Evolutionary conservation across 2,329 filamentous ascomycete genomes (phyloP).

Genomic region (Colletotrichum sp.): DNA sequence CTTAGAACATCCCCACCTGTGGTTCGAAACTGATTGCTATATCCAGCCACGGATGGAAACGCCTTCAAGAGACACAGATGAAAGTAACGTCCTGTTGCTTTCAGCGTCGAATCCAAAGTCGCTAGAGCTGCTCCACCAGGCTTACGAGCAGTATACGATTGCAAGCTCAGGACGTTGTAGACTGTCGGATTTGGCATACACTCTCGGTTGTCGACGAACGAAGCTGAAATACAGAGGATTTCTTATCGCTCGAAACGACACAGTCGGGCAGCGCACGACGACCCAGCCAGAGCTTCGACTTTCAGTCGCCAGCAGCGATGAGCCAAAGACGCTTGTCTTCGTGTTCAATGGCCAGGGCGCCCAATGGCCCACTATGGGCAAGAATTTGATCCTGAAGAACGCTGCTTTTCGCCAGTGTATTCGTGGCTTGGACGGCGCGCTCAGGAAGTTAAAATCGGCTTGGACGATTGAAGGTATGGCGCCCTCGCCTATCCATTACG

Average conservation of each 20-base stretch:
- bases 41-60: background rate
- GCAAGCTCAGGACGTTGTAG: background rate
- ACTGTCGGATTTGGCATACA: slow-evolving; percentile 31
- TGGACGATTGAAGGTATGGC: background rate
- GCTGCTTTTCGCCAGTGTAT: slow-evolving; percentile 9
- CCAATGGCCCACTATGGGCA: slow-evolving; percentile 20
- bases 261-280: background rate
- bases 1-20: background rate
- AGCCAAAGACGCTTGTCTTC: slow-evolving; percentile 28
- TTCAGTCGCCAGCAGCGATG: background rate
- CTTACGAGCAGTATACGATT: slow-evolving; percentile 24
- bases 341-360: slow-evolving; percentile 23
- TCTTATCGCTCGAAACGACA: slow-evolving; percentile 12
- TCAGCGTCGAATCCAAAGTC: slow-evolving; percentile 26
- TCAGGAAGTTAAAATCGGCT: slow-evolving; percentile 27
- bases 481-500: background rate
- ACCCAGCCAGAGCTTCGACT: background rate
- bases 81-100: background rate
- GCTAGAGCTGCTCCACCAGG: background rate
- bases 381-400: background rate
- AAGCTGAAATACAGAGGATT: slow-evolving; percentile 29
- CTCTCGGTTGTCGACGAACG: slow-evolving; percentile 31
- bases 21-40: background rate
- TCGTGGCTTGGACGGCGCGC: slow-evolving; percentile 30
- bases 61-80: background rate